Evolutionary conservation across 495 filamentous ascomycete species (phyloP).

Genomic region (Annulohypoxylon stygium): DNA sequence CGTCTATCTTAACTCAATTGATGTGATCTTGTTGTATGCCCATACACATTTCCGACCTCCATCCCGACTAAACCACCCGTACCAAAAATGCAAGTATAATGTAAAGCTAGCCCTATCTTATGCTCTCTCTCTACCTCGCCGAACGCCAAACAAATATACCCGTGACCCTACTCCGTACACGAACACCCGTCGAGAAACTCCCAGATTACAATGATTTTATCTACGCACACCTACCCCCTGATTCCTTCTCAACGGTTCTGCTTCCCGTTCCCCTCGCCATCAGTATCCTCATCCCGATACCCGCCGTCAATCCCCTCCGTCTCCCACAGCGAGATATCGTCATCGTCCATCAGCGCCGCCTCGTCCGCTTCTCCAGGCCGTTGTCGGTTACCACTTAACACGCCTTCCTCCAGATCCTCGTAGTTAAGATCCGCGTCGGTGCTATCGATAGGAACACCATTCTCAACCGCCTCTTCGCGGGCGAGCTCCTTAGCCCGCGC

Average conservation of each 20-base stretch:
- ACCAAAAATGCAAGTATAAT: constrained; percentile 31
- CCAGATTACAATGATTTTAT: constrained; percentile 11
- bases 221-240: not conserved
- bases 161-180: not conserved
- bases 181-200: not conserved
- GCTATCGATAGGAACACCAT: constrained; percentile 26
- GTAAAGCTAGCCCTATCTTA: constrained; percentile 27
- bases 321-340: constrained; percentile 72
- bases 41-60: not conserved
- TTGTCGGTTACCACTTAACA: constrained; percentile 25
- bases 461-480: constrained; percentile 71
- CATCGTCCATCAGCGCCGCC: constrained; percentile 64
- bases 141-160: constrained; percentile 30
- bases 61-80: not conserved
- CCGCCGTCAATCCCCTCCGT: constrained; percentile 58
- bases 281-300: constrained; percentile 54
- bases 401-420: constrained; percentile 45
- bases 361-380: constrained; percentile 55
- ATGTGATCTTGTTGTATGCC: constrained; percentile 24
- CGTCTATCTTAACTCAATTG: constrained; percentile 24
- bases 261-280: not conserved
- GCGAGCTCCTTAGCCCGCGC: constrained; percentile 87
- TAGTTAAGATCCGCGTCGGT: constrained; percentile 57
- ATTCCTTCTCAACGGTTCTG: constrained; percentile 3
- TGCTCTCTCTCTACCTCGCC: constrained; percentile 17